These are phyloP conservation scores for Acacia pycnantha DNA, from an alignment of 331 rosid genomes.

Conservation along the genomic window DNA sequence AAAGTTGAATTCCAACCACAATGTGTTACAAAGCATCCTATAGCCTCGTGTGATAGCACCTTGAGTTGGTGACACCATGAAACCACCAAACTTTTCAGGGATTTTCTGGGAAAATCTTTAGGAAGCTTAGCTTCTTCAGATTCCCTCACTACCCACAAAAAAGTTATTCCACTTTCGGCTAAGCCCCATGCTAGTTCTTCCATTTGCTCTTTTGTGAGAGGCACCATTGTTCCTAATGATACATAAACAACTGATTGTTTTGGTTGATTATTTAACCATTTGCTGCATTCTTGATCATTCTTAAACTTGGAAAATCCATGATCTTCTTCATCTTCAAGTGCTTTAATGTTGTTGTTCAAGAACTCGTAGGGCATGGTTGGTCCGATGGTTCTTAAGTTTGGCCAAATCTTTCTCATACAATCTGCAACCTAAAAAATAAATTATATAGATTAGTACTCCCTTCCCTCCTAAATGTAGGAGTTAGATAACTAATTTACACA, in stretches of 20 bases:
- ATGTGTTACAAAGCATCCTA: background rate
- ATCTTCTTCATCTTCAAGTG: slow-evolving; percentile 16
- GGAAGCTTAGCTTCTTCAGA: slow-evolving; percentile 34
- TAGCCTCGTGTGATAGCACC: background rate
- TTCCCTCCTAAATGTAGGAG: background rate
- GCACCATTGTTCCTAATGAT: slow-evolving; percentile 38
- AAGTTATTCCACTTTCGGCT: slow-evolving; percentile 23
- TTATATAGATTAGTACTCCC: background rate
- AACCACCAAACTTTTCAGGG: background rate
- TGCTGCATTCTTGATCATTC: slow-evolving; percentile 19
- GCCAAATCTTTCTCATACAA: slow-evolving; percentile 25
- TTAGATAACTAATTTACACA: too few relatives aligned
- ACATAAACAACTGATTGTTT: slow-evolving; percentile 35
- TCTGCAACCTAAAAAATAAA: background rate
- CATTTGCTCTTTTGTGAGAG: slow-evolving; percentile 18
- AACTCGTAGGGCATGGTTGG: slow-evolving; percentile 29
- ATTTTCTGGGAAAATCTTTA: background rate
- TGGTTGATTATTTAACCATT: slow-evolving; percentile 33
- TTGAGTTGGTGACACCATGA: background rate
- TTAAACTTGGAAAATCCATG: slow-evolving; percentile 1
- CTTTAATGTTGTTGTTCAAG: background rate
- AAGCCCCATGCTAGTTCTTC: slow-evolving; percentile 48
- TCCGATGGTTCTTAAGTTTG: slow-evolving; percentile 26
- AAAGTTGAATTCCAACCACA: slow-evolving; percentile 6
- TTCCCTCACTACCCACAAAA: slow-evolving; percentile 46